Base-by-base conservation (phyloP, 2,329 filamentous ascomycete genomes). In the Colletotrichum siamense region DNA sequence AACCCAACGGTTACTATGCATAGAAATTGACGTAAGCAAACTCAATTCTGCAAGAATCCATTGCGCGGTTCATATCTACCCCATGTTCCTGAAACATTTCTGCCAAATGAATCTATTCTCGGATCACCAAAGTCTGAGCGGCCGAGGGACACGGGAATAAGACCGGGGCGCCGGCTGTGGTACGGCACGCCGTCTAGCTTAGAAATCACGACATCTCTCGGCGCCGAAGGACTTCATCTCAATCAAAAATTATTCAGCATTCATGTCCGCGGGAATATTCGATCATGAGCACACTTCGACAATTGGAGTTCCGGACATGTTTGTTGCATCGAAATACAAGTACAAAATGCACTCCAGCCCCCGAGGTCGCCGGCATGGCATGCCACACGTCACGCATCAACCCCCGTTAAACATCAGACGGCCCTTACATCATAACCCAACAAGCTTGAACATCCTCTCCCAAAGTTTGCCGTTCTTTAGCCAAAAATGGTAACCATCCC, bases 401-500 rank as follows among this genome's bases (percentile, higher is more conserved):
- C 28, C 28, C 26, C 18, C 28, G 6, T 30, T 13, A 13, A 2
- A 12, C 16, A 62, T 62, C 59, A 62, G 59, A 62, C 59, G 59
- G 30, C 28, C 6, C 12, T 34, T 30, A 32, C 59, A 62, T 34
- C 59, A 62, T n/a, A 12, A n/a, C n/a, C 59, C 24, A 13, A 62
- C 28, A 30, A 62, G n/a, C 30, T 64, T 64, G 12, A 6, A 22
- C 30, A 64, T 9, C 16, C n/a, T 39, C 61, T 18, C 5, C 32
- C n/a, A 39, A 24, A 36, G n/a, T 22, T 39, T 36, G n/a, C 22
- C 62, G 36, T 22, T 13, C 18, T 28, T 15, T 6, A 28, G 6
- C 7, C 15, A 24, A 36, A 61, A 32, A 62, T 68, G 77, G 44
- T 77, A 8, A 62, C 70, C n/a, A 68, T 82, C 57, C 79, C 82